A percentile compares a stretch with the other conserved stretches of the same genome.
Conservation (phyloP, 495 filamentous ascomycete genomes). For the Podospora fimiseda region DNA sequence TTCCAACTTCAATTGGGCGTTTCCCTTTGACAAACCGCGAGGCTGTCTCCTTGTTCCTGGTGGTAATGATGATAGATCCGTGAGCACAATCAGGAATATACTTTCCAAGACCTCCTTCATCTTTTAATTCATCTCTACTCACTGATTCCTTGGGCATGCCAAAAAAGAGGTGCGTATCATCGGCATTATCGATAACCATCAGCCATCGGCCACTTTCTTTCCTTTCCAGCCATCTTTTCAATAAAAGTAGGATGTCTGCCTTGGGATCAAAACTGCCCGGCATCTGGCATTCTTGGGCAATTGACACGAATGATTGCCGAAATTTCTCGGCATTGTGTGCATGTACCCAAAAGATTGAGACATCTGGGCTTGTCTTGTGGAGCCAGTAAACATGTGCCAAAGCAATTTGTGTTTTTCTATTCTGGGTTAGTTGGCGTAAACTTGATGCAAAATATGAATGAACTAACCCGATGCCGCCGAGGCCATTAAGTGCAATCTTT, state of each 20-base stretch:
- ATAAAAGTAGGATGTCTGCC: conserved; percentile 27
- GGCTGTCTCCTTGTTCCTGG: conserved; percentile 30
- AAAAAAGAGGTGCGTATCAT: conserved; percentile 38
- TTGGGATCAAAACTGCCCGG: conserved; percentile 27
- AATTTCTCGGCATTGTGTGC: conserved; percentile 35
- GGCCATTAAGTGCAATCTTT: conserved; percentile 31
- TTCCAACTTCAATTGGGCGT: conserved; percentile 19
- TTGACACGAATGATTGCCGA: conserved; percentile 35
- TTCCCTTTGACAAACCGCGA: conserved; percentile 13
- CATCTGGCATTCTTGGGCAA: conserved; percentile 32
- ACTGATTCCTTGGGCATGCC: not conserved
- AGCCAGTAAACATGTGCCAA: conserved; percentile 44
- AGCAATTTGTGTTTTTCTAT: conserved; percentile 50
- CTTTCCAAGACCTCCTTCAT: conserved; percentile 12
- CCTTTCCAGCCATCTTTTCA: conserved; percentile 33
- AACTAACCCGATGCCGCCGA: conserved; percentile 47
- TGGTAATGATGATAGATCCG: conserved; percentile 36
- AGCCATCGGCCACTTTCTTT: conserved; percentile 37
- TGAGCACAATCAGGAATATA: conserved; percentile 33
- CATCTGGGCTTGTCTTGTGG: conserved; percentile 25
- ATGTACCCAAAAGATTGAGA: conserved; percentile 43
- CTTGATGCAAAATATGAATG: not conserved
- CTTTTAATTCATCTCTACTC: not conserved
- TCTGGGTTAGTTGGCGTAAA: not conserved
- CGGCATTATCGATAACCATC: conserved; percentile 49